phyloP scores from a whole-genome alignment of 1,284 basidiomycete genomes.

The Boletellus deceptivus region DNA sequence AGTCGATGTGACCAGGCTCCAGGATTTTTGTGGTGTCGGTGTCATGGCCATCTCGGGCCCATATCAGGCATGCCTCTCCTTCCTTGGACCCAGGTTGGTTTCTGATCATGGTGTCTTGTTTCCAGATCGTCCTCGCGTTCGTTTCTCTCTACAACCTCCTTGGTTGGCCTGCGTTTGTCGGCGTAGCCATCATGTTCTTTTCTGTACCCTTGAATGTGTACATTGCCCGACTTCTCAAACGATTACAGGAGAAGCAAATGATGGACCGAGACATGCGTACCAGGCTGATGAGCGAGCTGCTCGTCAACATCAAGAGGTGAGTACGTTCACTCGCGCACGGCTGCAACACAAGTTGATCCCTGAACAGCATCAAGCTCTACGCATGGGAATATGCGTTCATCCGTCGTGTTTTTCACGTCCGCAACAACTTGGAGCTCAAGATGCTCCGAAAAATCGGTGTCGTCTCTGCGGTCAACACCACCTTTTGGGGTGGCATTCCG shows the following conservation, averaged over 20 bases:
- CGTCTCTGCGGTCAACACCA: constrained; percentile 58
- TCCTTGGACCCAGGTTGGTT: no score
- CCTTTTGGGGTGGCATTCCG: constrained; percentile 69
- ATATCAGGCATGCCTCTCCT: constrained; percentile 48
- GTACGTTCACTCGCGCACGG: not conserved
- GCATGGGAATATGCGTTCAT: constrained; percentile 90
- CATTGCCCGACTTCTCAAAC: constrained; percentile 76
- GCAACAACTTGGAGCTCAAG: constrained; percentile 83
- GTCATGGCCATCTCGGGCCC: constrained; percentile 70
- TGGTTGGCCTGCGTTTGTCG: constrained; percentile 91
- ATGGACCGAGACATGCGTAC: constrained; percentile 82
- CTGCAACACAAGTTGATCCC: not conserved
- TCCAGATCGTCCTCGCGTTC: constrained; percentile 60
- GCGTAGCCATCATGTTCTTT: constrained; percentile 88
- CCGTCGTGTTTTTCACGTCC: constrained; percentile 66
- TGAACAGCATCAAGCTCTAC: constrained; percentile 69
- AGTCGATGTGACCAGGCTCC: constrained; percentile 81
- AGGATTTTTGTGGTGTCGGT: constrained; percentile 64
- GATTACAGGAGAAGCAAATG: constrained; percentile 87
- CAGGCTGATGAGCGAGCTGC: constrained; percentile 75
- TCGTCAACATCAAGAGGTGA: constrained; percentile 86
- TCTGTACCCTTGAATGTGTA: constrained; percentile 79
- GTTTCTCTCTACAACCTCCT: constrained; percentile 85
- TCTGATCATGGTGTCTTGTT: no score
- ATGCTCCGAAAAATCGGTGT: constrained; percentile 83